A percentile compares a stretch with the other conserved stretches of the same genome.
These are phyloP conservation scores for Mortierella sp. DNA, from an alignment of 371 early-diverging fungal species.

Conservation along the genomic window DNA sequence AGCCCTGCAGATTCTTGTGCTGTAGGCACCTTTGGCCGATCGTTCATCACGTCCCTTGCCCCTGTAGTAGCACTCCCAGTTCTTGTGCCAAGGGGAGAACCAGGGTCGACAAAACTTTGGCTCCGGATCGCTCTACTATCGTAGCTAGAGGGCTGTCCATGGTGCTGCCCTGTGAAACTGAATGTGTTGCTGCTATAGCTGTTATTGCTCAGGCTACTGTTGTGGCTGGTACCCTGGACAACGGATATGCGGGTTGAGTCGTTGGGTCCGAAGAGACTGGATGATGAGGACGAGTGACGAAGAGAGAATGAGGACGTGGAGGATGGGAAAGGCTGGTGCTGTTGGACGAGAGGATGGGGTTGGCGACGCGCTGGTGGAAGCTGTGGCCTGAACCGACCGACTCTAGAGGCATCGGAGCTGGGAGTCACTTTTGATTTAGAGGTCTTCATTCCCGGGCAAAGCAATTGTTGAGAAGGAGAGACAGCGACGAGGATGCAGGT, in stretches of 20 bases:
- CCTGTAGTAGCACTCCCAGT: slow-evolving; percentile 9
- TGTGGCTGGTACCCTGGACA: slow-evolving; percentile 7
- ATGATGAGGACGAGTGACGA: slow-evolving; percentile 37
- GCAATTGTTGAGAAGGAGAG: slow-evolving; percentile 7
- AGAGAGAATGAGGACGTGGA: slow-evolving; percentile 48
- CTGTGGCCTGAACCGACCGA: not conserved
- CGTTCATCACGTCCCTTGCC: not conserved
- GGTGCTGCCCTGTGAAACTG: not conserved
- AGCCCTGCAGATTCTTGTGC: not conserved
- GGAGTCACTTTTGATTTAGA: too few relatives aligned
- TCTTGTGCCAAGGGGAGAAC: slow-evolving; percentile 13
- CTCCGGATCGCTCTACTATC: slow-evolving; percentile 13
- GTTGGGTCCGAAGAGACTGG: slow-evolving; percentile 32
- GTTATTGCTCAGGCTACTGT: slow-evolving; percentile 5
- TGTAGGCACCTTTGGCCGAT: slow-evolving; percentile 5
- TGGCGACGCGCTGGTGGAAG: not conserved
- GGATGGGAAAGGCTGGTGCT: slow-evolving; percentile 50
- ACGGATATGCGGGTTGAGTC: slow-evolving; percentile 24
- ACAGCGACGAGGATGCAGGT: not conserved
- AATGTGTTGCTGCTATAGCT: slow-evolving; percentile 5
- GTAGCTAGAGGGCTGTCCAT: slow-evolving; percentile 8
- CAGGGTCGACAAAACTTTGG: slow-evolving; percentile 4
- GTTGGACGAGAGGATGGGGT: slow-evolving; percentile 29
- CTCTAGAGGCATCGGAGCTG: slow-evolving; percentile 3
- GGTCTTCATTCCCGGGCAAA: too few relatives aligned